A percentile compares a stretch with the other conserved stretches of the same genome.
These are phyloP conservation scores for Trametopsis cervina DNA, from an alignment of 768 basidiomycete species.

Conservation along the genomic window DNA sequence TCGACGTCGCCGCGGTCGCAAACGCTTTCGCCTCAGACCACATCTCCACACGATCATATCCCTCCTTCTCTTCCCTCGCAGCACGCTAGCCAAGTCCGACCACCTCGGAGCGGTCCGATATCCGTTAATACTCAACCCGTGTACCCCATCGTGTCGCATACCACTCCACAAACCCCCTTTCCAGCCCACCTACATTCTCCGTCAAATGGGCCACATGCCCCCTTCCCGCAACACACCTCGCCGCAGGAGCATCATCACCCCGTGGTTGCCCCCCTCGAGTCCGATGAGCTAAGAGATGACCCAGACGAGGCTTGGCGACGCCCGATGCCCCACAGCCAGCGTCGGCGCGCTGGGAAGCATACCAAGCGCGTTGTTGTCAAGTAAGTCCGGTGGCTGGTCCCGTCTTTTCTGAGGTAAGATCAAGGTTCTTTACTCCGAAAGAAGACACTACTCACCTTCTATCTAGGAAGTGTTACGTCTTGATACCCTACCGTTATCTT, in stretches of 20 bases:
- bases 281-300: slow-evolving; percentile 49
- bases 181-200: slow-evolving; percentile 5
- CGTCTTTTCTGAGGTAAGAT: too few species aligned
- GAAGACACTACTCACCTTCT: too few species aligned
- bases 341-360: slow-evolving; percentile 75
- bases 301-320: slow-evolving; percentile 65
- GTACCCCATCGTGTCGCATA: slow-evolving; percentile 11
- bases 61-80: background rate
- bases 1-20: slow-evolving; percentile 14
- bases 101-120: background rate
- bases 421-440: too few species aligned
- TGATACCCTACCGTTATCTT: too few species aligned
- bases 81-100: slow-evolving; percentile 4
- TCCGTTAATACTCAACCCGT: slow-evolving; percentile 8
- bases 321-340: slow-evolving; percentile 68
- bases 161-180: slow-evolving; percentile 10
- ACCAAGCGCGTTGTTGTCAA: slow-evolving; percentile 58
- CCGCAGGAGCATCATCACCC: slow-evolving; percentile 2
- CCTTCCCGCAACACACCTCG: slow-evolving; percentile 2
- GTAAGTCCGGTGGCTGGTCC: too few species aligned
- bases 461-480: too few species aligned
- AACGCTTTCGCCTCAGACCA: slow-evolving; percentile 24
- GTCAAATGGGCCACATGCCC: background rate
- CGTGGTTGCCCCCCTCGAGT: slow-evolving; percentile 9
- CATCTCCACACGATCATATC: slow-evolving; percentile 16